Conservation (phyloP, 805 yeast genomes). For the Sugiyamaella valdiviana region DNA sequence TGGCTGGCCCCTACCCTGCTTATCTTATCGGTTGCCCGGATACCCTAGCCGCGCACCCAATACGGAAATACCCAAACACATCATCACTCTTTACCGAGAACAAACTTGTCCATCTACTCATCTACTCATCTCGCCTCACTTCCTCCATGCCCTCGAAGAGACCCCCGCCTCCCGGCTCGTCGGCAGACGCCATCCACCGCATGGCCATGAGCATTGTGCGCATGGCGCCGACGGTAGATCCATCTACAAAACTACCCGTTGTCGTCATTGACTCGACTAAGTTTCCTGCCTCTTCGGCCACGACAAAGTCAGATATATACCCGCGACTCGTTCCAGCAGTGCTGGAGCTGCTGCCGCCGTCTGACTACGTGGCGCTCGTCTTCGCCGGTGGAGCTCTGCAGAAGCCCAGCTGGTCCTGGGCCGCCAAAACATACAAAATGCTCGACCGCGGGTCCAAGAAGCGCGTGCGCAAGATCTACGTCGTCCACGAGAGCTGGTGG, state of each 20-base stretch:
- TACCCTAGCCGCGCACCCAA: too few relatives aligned
- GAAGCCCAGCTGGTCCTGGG: constrained; percentile 64
- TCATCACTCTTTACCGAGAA: background rate
- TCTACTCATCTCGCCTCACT: background rate
- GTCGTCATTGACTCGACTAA: constrained; percentile 80
- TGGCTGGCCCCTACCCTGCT: too few relatives aligned
- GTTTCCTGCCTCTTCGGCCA: constrained; percentile 43
- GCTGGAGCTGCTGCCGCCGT: constrained; percentile 51
- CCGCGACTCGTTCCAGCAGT: constrained; percentile 54
- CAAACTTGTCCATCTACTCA: background rate
- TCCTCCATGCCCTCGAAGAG: background rate
- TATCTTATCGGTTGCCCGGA: too few relatives aligned
- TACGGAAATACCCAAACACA: background rate
- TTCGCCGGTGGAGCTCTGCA: constrained; percentile 75
- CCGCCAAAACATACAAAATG: constrained; percentile 50
- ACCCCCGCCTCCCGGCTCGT: background rate
- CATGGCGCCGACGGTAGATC: constrained; percentile 46
- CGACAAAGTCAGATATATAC: constrained; percentile 40
- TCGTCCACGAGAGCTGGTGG: constrained; percentile 91
- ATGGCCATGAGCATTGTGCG: background rate
- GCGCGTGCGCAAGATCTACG: constrained; percentile 54
- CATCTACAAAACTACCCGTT: constrained; percentile 60
- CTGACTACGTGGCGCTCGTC: constrained; percentile 61
- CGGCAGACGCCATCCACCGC: background rate
- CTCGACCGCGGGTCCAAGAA: constrained; percentile 53